Base-by-base conservation (phyloP, 306 rosid genomes). In the Vigna angularis region DNA sequence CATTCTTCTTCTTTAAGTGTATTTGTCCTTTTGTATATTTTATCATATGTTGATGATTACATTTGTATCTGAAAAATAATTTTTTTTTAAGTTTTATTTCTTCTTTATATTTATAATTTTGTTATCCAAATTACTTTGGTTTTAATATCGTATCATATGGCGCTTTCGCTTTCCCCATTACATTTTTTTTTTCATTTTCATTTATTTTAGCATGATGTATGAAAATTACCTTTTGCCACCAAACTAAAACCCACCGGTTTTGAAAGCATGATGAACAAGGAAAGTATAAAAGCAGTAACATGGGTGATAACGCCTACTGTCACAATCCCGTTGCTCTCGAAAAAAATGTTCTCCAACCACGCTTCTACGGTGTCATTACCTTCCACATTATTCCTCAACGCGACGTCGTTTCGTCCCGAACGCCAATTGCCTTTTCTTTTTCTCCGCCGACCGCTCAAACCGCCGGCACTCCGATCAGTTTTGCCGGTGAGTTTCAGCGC, bases 381-480 rank as follows among this genome's bases (percentile, higher is more conserved):
- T 73, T 42, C 81, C 15, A 72, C 63, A n/a, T 69, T 80, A 24
- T 52, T 72, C 72, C 53, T 45, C 56, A 74, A 64, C 15, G 50
- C 81, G 3, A 24, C 83, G 22, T 58, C 84, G 78, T 65, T 75
- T 76, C 82, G 50, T 34, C 79, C 40, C 64, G 50, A 18, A 70
- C 59, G 49, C 30, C 70, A 45, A 62, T 59, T 86, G 56, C 63
- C 83, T 2, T 79, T 71, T n/a, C 81, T 76, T 10, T 38, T 67
- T 47, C 26, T 64, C 24, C 72, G 72, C 67, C 83, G 72, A 16
- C 83, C 71, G 32, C 59, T 74, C 56, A 76, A 50, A 3, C 84
- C 72, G 18, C 75, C 82, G 13, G 69, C 51, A 4, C 85, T 82
- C 83, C 93, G 87, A 30, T 76, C 84, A 68, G 18, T 75, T 70